These are phyloP conservation scores for Berberis vulgaris DNA, from an alignment of 164 flowering plant species.

Conservation along the genomic window DNA sequence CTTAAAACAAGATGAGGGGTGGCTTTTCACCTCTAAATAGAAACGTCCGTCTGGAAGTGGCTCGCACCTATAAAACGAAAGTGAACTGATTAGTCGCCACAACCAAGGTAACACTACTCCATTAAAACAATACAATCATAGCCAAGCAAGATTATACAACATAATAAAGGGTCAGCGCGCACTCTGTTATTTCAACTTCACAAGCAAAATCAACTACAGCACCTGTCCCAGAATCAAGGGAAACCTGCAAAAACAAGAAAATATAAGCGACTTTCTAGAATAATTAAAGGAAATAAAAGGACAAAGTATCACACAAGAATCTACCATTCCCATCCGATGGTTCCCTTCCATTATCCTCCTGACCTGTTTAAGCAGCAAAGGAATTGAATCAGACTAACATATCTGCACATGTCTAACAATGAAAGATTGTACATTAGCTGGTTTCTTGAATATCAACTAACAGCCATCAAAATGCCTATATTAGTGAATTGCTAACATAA, in stretches of 20 bases:
- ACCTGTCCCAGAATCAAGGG: constrained; percentile 65
- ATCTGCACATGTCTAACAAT: not conserved
- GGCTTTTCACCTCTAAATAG: constrained; percentile 60
- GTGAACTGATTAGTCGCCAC: not conserved
- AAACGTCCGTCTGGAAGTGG: constrained; percentile 98
- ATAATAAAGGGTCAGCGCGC: constrained; percentile 17
- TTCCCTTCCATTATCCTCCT: constrained; percentile 97
- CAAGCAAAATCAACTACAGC: constrained; percentile 82
- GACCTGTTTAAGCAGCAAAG: constrained; percentile 36
- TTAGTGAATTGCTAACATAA: no score
- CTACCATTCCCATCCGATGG: constrained; percentile 98
- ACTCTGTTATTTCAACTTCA: constrained; percentile 98
- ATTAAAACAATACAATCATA: not conserved
- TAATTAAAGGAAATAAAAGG: constrained; percentile 1
- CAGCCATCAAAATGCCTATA: no score
- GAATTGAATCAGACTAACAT: not conserved
- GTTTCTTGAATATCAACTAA: no score
- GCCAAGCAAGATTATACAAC: not conserved
- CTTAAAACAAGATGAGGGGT: not conserved
- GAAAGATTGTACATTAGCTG: no score
- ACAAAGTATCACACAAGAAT: constrained; percentile 9
- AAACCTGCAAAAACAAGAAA: constrained; percentile 40
- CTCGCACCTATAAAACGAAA: constrained; percentile 58
- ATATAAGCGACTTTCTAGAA: not conserved
- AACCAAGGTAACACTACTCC: not conserved